Base-by-base conservation (phyloP, 306 rosid genomes). In the Quercus variabilis region DNA sequence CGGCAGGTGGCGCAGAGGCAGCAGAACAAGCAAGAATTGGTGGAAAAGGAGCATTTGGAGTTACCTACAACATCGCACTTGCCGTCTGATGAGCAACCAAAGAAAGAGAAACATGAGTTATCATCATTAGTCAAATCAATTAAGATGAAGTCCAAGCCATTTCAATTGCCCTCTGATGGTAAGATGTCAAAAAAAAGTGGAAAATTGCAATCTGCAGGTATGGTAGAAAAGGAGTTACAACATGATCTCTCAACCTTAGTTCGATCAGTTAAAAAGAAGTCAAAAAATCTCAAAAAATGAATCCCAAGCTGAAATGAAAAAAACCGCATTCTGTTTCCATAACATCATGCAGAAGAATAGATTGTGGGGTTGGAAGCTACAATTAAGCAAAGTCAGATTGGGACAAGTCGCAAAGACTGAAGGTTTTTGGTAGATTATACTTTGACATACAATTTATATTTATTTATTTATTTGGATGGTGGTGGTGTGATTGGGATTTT, bases 91-190 rank as follows among this genome's bases (percentile, higher is more conserved):
- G 75, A 63, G 62, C 71, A 74, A 26, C 73, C 87, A 30, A 86
- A 83, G 82, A 89, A 81, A 43, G 86, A 86, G 74, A 84, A 83
- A 82, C 68, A 68, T 28, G 97, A 90, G 70, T 79, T 92, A 54
- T 88, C 94, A 3, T 75, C 89, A 3, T 63, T 88, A 76, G 83
- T 92, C 73, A 92, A 81, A 81, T 92, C 96, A 3, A 75, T 94
- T 20, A 89, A 90, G 92, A 89, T 89, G 97, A 92, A 90, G 83
- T 79, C 93, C 30, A 85, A 83, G 82, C 91, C 84, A 80, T 51
- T 76, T 76, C 83, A 87, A 73, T 74, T 81, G 33, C 78, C 84
- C 79, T 78, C 90, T 14, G 69, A 77, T 63, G 49, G 60, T 57
- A 83, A 74, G 71, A 84, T 11, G 62, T 14, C 75, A 19, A 86